phyloP scores from a whole-genome alignment of 441 rosid species.

The Raphanus hybrid region DNA sequence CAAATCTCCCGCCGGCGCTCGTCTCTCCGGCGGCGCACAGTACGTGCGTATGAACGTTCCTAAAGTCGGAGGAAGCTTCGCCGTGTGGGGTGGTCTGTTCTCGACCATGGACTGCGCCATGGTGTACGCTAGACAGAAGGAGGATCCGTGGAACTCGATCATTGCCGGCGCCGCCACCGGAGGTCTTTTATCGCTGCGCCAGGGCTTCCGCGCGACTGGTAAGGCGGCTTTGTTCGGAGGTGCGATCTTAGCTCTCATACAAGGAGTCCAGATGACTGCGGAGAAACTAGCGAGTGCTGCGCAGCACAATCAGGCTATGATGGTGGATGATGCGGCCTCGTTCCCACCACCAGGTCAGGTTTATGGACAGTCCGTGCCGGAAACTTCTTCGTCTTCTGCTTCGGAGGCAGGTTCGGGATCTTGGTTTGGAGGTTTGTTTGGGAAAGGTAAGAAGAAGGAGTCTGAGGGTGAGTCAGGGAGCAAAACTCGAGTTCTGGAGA shows the following conservation, averaged over 20 bases:
- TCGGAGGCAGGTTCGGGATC: conserved; percentile 2
- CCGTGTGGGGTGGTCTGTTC: conserved; percentile 10
- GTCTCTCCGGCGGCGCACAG: conserved; percentile 6
- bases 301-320: neutral
- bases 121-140: conserved; percentile 14
- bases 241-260: neutral
- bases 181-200: neutral
- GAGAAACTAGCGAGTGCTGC: neutral
- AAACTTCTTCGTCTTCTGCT: neutral
- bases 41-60: neutral
- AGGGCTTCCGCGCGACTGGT: neutral
- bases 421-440: conserved; percentile 1
- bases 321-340: neutral
- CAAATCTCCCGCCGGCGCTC: conserved; percentile 6
- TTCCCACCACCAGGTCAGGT: neutral
- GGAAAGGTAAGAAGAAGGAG: neutral
- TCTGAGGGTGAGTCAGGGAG: neutral
- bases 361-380: neutral
- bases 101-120: neutral
- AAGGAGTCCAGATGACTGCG: neutral
- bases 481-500: conserved; percentile 1
- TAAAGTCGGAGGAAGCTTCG: neutral
- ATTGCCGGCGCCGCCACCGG: neutral
- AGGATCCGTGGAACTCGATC: conserved; percentile 6
- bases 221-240: neutral